Conservation (phyloP, 2,329 filamentous ascomycete genomes). For the Alternaria brassicae region DNA sequence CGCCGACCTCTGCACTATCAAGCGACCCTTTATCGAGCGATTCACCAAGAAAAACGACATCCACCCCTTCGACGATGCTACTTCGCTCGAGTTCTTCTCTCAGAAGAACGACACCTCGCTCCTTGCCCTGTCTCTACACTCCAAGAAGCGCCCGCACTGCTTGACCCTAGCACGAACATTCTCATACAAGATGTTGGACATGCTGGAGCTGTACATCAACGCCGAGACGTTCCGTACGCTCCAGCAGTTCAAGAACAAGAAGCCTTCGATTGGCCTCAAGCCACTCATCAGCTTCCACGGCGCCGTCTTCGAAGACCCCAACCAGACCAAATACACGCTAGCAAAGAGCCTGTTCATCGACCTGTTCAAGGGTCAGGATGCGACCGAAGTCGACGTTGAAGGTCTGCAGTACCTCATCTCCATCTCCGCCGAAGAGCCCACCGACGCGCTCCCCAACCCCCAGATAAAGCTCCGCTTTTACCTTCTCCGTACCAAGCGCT, state of each 20-base stretch:
- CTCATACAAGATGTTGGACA: slow-evolving; percentile 86
- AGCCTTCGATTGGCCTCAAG: slow-evolving; percentile 76
- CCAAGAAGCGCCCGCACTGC: slow-evolving; percentile 94
- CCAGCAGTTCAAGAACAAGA: slow-evolving; percentile 72
- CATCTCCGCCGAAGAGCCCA: slow-evolving; percentile 71
- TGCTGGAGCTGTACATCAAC: slow-evolving; percentile 89
- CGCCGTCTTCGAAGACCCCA: slow-evolving; percentile 83
- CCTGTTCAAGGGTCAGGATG: slow-evolving; percentile 84
- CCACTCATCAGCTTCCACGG: slow-evolving; percentile 93
- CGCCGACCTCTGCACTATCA: slow-evolving; percentile 83
- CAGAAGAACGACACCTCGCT: slow-evolving; percentile 94
- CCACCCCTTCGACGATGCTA: slow-evolving; percentile 90
- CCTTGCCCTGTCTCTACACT: slow-evolving; percentile 82
- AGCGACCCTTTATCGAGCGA: slow-evolving; percentile 82
- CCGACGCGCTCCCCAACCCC: slow-evolving; percentile 53
- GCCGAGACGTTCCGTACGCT: slow-evolving; percentile 73
- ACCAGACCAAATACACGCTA: slow-evolving; percentile 79
- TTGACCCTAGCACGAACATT: slow-evolving; percentile 85
- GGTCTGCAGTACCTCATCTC: slow-evolving; percentile 90
- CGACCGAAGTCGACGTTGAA: slow-evolving; percentile 88
- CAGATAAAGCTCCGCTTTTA: slow-evolving; percentile 76
- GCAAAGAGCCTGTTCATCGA: slow-evolving; percentile 88
- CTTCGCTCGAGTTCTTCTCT: slow-evolving; percentile 91
- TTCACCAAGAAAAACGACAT: slow-evolving; percentile 98
- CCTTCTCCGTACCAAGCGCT: slow-evolving; percentile 83